These are phyloP conservation scores for Ceratobasidium sp. DNA, from an alignment of 1,284 basidiomycete genomes.

Conservation along the genomic window DNA sequence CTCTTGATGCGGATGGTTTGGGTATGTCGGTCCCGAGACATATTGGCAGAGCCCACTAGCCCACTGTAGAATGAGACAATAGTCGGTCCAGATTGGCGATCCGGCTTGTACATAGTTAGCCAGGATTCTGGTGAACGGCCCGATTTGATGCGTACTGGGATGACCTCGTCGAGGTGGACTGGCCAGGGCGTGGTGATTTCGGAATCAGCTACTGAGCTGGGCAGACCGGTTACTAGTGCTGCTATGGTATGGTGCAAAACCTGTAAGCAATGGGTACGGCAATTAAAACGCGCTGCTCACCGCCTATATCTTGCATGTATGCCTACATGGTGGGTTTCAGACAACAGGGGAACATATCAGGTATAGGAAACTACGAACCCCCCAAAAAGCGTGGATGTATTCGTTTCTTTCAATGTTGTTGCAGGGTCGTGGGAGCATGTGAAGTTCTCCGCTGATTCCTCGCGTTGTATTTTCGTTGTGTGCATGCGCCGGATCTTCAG, in stretches of 20 bases:
- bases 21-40: constrained; percentile 31
- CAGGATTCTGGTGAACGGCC: background rate
- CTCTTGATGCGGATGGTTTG: constrained; percentile 20
- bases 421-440: constrained; percentile 21
- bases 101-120: background rate
- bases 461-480: background rate
- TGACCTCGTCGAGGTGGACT: background rate
- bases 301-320: constrained; percentile 30
- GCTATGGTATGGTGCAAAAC: background rate
- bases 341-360: background rate
- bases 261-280: background rate
- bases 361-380: background rate
- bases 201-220: constrained; percentile 33
- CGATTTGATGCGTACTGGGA: background rate
- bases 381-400: constrained; percentile 32
- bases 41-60: constrained; percentile 8
- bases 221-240: constrained; percentile 25
- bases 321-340: background rate
- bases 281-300: background rate
- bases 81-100: background rate
- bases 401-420: constrained; percentile 20
- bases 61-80: constrained; percentile 19
- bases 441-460: background rate
- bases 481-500: background rate
- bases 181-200: constrained; percentile 36